Evolutionary conservation across 2,329 filamentous ascomycete species (phyloP), one percentile per base, ranked within the genome.

Genomic region (Xylariaceae sp.): DNA sequence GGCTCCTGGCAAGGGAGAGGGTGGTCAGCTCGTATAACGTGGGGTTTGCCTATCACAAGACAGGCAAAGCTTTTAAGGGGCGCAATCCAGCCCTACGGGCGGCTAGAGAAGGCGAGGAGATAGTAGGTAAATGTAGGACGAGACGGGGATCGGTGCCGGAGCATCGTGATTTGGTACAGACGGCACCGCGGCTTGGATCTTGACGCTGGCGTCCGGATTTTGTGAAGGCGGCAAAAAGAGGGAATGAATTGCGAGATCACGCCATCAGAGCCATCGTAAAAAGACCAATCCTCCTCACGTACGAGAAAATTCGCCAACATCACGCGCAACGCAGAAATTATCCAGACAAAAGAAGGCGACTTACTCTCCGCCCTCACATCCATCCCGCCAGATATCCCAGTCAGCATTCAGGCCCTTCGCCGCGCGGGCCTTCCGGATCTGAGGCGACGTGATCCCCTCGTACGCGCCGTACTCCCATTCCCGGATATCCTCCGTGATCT

Each of bases 341-440:
- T 7, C 30, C 16, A 17, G 30, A 17, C 8, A 32, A 6, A 32
- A 17, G 8, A 6, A 17, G 18, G 15, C 11, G 33, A 74, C 80
- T 63, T 65, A 87, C 83, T 95, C 89, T 62, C 89, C 89, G 3
- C 83, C 86, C 1, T 84, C 85, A 64, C 89, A 95, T 0, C 89
- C 89, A 60, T 94, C 88, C n/a, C 70, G 72, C 89, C 89, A 95
- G 50, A 95, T 94, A 66, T 93, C 85, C 88, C 88, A 94, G 18
- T 66, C 62, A 3, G 68, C 72, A 31, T 69, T 51, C 16, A 76
- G 67, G 7, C 85, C 86, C 44, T 79, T 68, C 54, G 74, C 68
- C 45, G 66, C 71, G 38, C 77, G 76, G 51, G 68, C 56, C 39
- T 73, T 71, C 38, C 77, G 72, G 58, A 94, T 94, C 51, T 88